A percentile compares a stretch with the other conserved stretches of the same genome.
phyloP scores from a whole-genome alignment of 495 filamentous ascomycete species.

The Penicillium maclennaniae region DNA sequence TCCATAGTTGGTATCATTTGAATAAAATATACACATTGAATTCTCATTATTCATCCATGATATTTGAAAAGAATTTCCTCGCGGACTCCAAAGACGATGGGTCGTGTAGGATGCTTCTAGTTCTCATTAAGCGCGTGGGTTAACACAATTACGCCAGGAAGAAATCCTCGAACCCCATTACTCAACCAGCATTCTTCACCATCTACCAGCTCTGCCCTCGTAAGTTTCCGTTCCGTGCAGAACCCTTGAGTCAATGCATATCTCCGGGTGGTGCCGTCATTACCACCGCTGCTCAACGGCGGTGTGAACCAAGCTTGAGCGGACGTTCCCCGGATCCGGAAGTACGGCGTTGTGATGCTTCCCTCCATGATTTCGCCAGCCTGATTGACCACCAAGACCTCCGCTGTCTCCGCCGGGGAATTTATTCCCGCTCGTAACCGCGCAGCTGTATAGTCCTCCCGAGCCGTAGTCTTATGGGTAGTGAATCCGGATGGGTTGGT shows the following conservation, averaged over 20 bases:
- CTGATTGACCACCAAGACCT: slow-evolving; percentile 71
- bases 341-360: slow-evolving; percentile 75
- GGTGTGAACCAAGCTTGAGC: slow-evolving; percentile 38
- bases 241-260: slow-evolving; percentile 67
- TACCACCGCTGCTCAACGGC: slow-evolving; percentile 61
- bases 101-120: not conserved
- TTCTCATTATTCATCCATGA: not conserved
- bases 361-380: slow-evolving; percentile 79
- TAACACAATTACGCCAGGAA: slow-evolving; percentile 39
- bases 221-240: slow-evolving; percentile 60
- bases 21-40: not conserved
- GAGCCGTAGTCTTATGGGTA: slow-evolving; percentile 69
- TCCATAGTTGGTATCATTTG: not conserved
- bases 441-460: slow-evolving; percentile 62
- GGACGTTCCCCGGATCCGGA: slow-evolving; percentile 48
- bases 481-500: slow-evolving; percentile 61
- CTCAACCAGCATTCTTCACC: slow-evolving; percentile 82
- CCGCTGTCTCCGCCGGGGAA: slow-evolving; percentile 48
- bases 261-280: slow-evolving; percentile 74
- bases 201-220: slow-evolving; percentile 52
- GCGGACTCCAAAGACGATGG: too few relatives aligned
- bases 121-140: not conserved
- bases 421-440: slow-evolving; percentile 53
- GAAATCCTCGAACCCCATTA: slow-evolving; percentile 80
- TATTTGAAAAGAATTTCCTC: not conserved